A percentile compares a stretch with the other conserved stretches of the same genome.
phyloP scores from a whole-genome alignment of 805 yeast genomes.

The Cyberlindnera mrakii region DNA sequence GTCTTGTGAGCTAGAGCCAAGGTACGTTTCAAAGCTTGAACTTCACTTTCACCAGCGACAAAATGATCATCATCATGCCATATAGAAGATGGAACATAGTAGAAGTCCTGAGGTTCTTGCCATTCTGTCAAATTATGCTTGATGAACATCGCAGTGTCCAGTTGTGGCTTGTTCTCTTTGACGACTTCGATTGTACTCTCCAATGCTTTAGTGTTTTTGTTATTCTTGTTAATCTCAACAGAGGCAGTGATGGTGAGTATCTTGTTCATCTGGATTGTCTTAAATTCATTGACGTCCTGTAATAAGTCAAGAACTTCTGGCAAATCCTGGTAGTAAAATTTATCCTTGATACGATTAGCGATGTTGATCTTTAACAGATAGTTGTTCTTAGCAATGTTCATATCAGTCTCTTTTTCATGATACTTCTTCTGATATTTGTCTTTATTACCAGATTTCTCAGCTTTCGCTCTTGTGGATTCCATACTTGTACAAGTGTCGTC shows the following conservation, averaged over 20 bases:
- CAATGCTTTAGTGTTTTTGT: conserved; percentile 36
- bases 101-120: conserved; percentile 83
- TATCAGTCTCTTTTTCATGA: conserved; percentile 61
- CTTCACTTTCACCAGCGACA: conserved; percentile 46
- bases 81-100: conserved; percentile 80
- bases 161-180: conserved; percentile 59
- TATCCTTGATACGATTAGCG: conserved; percentile 89
- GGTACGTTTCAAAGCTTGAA: conserved; percentile 39
- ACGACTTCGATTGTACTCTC: conserved; percentile 49
- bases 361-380: conserved; percentile 76
- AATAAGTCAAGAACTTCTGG: conserved; percentile 84
- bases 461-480: conserved; percentile 73
- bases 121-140: conserved; percentile 74
- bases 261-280: conserved; percentile 65
- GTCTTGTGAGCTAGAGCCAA: conserved; percentile 36
- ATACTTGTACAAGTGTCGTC: conserved; percentile 75
- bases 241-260: conserved; percentile 54
- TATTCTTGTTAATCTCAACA: conserved; percentile 53
- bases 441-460: conserved; percentile 53
- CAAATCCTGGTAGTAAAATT: conserved; percentile 84
- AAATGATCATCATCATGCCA: conserved; percentile 96
- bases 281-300: conserved; percentile 78
- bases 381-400: conserved; percentile 83
- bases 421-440: conserved; percentile 41
- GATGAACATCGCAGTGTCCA: conserved; percentile 86